Evolutionary conservation across 768 basidiomycete genomes (phyloP), one percentile per base, ranked within the genome.

Genomic region (Multifurca ochricompacta): DNA sequence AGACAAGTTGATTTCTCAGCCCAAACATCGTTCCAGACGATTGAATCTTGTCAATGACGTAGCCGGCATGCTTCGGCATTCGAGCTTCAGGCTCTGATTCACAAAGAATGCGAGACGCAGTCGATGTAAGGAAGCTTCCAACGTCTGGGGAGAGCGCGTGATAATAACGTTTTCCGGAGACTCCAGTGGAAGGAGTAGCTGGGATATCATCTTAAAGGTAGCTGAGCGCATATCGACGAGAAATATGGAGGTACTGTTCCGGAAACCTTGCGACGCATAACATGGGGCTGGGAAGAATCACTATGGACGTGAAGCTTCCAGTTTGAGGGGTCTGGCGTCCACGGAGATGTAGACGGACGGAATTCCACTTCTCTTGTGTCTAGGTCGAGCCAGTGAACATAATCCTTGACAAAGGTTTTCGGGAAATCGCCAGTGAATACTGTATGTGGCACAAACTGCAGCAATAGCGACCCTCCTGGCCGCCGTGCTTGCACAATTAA

Each of bases 1-100:
- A 42, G 23, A 57, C 30, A 19, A 57, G 71, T 35, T 64, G 69
- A 31, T 65, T 71, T 32, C 43, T 36, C 31, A 80, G 59, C 14
- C 78, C 79, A 34, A 76, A 68, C 61, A 80, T 63, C 1, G 75
- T 72, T 1, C 75, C 75, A 1, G 64, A 63, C 1, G 68, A 74
- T 53, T 78, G 78, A 32, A 65, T 47, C 3, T 47, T 1, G 48
- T 77, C 74, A 18, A 77, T 65, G 14, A 73, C 62, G 68, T 75
- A 76, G 19, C 65, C 67, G 70, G 69, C 31, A 76, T 65, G 35
- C 74, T 74, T 8, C 54, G 64, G 31, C 71, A 77, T 53, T 73
- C 70, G 21, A 79, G 60, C 25, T 66, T 44, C 45, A 14, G 4
- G 4, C 19, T 34, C 1, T 63, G 41, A 28, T 70, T 66, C 19